Percentiles rank a stretch among this genome's conserved stretches.
Evolutionary conservation across 176 grass and related monocot species (phyloP).

Genomic region (Eleusine coracana): DNA sequence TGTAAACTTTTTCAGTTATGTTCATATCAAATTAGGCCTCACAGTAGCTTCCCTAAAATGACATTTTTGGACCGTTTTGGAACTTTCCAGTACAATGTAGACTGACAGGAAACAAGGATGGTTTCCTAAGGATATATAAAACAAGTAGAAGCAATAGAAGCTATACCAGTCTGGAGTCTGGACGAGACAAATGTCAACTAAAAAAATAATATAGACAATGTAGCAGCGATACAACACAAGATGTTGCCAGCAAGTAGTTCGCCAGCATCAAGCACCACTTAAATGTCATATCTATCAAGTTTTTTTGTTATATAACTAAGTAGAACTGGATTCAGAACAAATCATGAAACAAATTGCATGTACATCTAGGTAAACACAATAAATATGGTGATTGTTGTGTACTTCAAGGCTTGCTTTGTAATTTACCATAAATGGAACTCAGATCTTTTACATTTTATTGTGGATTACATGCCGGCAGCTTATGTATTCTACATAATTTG

Average conservation of each 20-base stretch:
- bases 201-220: not conserved
- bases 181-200: not conserved
- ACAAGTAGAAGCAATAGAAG: not conserved
- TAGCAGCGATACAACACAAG: not conserved
- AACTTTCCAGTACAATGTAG: not conserved
- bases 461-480: not conserved
- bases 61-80: not conserved
- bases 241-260: not conserved
- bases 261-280: not conserved
- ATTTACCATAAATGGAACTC: not conserved
- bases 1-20: not conserved
- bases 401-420: not conserved
- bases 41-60: conserved; percentile 5
- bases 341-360: not conserved
- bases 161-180: not conserved
- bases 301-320: not conserved
- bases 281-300: conserved; percentile 2
- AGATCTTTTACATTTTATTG: not conserved
- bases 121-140: not conserved
- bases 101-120: not conserved
- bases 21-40: not conserved
- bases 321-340: not conserved
- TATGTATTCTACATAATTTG: conserved; percentile 27
- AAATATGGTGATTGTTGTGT: not conserved
- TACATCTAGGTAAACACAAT: conserved; percentile 2